These are phyloP conservation scores for Erythrophleum ivorense DNA, from an alignment of 331 rosid species.

Conservation along the genomic window DNA sequence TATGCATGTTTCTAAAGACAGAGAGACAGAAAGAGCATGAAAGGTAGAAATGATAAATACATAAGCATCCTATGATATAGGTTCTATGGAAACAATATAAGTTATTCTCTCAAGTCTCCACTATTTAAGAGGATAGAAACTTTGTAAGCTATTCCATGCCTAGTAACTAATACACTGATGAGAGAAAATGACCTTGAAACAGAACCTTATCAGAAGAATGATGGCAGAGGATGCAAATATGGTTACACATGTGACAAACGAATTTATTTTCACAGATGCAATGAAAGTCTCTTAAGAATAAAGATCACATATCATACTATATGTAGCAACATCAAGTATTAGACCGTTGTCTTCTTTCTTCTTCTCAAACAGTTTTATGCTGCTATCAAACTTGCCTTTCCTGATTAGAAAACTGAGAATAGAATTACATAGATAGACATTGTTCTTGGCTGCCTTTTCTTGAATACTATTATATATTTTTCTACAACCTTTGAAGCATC, in stretches of 20 bases:
- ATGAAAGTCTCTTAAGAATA: background rate
- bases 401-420: conserved; percentile 69
- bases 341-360: conserved; percentile 75
- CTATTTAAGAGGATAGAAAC: background rate
- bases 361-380: conserved; percentile 67
- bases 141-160: background rate
- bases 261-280: conserved; percentile 3
- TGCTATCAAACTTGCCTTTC: conserved; percentile 66
- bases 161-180: background rate
- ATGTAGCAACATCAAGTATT: conserved; percentile 74
- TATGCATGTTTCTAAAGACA: background rate
- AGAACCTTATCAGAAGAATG: background rate
- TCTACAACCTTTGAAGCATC: conserved; percentile 65
- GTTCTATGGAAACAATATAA: background rate
- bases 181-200: background rate
- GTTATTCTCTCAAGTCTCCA: background rate
- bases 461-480: conserved; percentile 60
- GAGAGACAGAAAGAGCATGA: conserved; percentile 16
- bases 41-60: background rate
- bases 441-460: conserved; percentile 60
- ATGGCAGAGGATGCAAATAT: background rate
- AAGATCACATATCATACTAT: conserved; percentile 72
- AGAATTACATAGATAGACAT: conserved; percentile 73
- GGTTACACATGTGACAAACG: background rate
- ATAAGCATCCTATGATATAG: background rate